A percentile compares a stretch with the other conserved stretches of the same genome.
These are phyloP conservation scores for Exophiala mesophila DNA, from an alignment of 2,329 filamentous ascomycete species.

Conservation along the genomic window DNA sequence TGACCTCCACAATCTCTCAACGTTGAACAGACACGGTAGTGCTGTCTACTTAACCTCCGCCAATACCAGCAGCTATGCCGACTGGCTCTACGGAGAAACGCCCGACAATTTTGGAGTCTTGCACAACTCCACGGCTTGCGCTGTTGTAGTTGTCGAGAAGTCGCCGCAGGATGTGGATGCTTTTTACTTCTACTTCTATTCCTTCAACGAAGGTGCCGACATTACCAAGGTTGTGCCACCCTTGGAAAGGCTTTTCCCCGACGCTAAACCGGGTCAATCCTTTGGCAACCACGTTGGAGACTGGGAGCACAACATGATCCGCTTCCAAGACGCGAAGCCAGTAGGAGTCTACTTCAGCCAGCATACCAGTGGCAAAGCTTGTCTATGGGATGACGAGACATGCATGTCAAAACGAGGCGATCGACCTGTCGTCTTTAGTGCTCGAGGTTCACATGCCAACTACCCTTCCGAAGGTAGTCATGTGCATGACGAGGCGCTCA, in stretches of 20 bases:
- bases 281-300: slow-evolving; percentile 97
- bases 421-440: slow-evolving; percentile 75
- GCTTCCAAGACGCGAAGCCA: slow-evolving; percentile 79
- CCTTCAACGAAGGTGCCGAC: slow-evolving; percentile 89
- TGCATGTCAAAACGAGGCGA: slow-evolving; percentile 13
- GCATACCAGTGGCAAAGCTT: slow-evolving; percentile 59
- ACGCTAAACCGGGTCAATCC: slow-evolving; percentile 51
- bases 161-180: slow-evolving; percentile 60
- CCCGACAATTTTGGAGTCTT: slow-evolving; percentile 51
- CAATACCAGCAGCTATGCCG: slow-evolving; percentile 33
- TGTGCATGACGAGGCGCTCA: slow-evolving; percentile 69
- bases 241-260: slow-evolving; percentile 26
- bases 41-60: slow-evolving; percentile 47
- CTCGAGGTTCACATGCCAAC: slow-evolving; percentile 87
- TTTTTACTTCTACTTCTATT: slow-evolving; percentile 99
- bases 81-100: slow-evolving; percentile 49
- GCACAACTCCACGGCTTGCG: slow-evolving; percentile 45
- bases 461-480: slow-evolving; percentile 66
- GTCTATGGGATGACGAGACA: slow-evolving; percentile 46
- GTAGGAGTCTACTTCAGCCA: slow-evolving; percentile 61
- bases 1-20: slow-evolving; percentile 44
- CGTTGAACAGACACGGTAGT: slow-evolving; percentile 41
- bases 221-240: slow-evolving; percentile 63
- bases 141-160: slow-evolving; percentile 55
- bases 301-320: slow-evolving; percentile 92